phyloP scores from a whole-genome alignment of 495 filamentous ascomycete species.

The Lepidopterella palustris region DNA sequence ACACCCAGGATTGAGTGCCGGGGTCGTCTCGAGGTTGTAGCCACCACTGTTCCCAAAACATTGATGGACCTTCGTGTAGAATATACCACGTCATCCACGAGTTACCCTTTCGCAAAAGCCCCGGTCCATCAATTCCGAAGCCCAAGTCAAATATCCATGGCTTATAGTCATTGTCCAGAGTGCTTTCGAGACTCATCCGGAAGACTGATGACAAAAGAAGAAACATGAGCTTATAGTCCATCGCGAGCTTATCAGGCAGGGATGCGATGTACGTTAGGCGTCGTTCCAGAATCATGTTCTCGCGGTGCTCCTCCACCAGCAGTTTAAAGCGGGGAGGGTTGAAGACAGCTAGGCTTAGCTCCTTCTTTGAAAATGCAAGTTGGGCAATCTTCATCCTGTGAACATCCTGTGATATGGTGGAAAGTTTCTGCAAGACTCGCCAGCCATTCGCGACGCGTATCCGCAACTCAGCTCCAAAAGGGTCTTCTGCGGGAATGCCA shows the following conservation, averaged over 20 bases:
- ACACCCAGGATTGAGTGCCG: slow-evolving; percentile 18
- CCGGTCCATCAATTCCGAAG: slow-evolving; percentile 17
- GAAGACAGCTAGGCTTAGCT: slow-evolving; percentile 10
- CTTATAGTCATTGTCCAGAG: slow-evolving; percentile 9
- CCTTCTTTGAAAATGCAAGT: slow-evolving; percentile 5
- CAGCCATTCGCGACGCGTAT: slow-evolving; percentile 16
- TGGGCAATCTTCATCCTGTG: slow-evolving; percentile 2
- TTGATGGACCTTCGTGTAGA: slow-evolving; percentile 21
- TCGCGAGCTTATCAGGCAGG: slow-evolving; percentile 6
- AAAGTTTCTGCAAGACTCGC: slow-evolving; percentile 11
- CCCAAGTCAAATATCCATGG: slow-evolving; percentile 26
- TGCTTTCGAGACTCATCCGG: slow-evolving; percentile 11
- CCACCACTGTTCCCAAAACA: slow-evolving; percentile 26
- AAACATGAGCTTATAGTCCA: slow-evolving; percentile 26
- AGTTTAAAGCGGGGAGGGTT: slow-evolving; percentile 12
- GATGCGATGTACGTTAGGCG: slow-evolving; percentile 13
- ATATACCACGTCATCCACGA: slow-evolving; percentile 27
- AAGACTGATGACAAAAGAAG: slow-evolving; percentile 19
- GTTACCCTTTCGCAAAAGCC: slow-evolving; percentile 18
- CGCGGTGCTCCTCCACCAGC: slow-evolving; percentile 7
- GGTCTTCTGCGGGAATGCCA: slow-evolving; percentile 21
- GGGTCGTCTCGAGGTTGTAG: not conserved
- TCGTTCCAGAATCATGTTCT: slow-evolving; percentile 10
- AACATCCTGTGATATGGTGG: slow-evolving; percentile 17
- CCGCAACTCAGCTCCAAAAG: slow-evolving; percentile 16